Evolutionary conservation across 768 basidiomycete genomes (phyloP), one percentile per base, ranked within the genome.

Genomic region (Collybia sordida): DNA sequence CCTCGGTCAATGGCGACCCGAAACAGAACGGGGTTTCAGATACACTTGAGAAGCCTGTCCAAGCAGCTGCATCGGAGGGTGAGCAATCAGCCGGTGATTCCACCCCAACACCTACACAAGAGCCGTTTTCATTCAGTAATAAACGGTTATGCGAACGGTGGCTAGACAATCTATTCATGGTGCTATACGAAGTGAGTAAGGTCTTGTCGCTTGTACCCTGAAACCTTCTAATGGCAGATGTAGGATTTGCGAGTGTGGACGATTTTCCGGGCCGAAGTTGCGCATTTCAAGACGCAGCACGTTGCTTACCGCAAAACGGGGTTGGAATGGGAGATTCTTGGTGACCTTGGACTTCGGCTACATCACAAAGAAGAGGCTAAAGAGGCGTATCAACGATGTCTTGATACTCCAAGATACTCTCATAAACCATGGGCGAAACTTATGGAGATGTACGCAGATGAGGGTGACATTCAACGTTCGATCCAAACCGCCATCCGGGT

Each of bases 331-430:
- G 97, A 98, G 71, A 96, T 98, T 40, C 75, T 99, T 19, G 97
- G 96, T 7, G 97, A 98, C 62, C 72, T 99, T 18, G 97, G 95
- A 6, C 61, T 88, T 39, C 85, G 97, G n/a, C 67, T 99, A 48
- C 90, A 96, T 62, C 97, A 98, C 72, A 95, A 93, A 66, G 97
- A 99, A 62, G 97, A 99, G 62, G 94, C 93, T 28, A 98, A 99
- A 69, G 97, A 99, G 64, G 95, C 94, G 3, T 99, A 88, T 64
- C 93, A 97, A 64, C 85, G 95, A 7, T 94, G 93, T 68, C 81
- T 98, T 28, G 97, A 98, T 57, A 75, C 83, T 25, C 79, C 85
- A 21, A 77, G 88, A 19, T 98, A 97, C 68, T 88, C 90, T 4
- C 80, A 85, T 51, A 98, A 96, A 66, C 94, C 95, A 3, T 95